A percentile compares a stretch with the other conserved stretches of the same genome.
Evolutionary conservation across 1,284 basidiomycete genomes (phyloP).

Genomic region (Vanrija pseudolonga): DNA sequence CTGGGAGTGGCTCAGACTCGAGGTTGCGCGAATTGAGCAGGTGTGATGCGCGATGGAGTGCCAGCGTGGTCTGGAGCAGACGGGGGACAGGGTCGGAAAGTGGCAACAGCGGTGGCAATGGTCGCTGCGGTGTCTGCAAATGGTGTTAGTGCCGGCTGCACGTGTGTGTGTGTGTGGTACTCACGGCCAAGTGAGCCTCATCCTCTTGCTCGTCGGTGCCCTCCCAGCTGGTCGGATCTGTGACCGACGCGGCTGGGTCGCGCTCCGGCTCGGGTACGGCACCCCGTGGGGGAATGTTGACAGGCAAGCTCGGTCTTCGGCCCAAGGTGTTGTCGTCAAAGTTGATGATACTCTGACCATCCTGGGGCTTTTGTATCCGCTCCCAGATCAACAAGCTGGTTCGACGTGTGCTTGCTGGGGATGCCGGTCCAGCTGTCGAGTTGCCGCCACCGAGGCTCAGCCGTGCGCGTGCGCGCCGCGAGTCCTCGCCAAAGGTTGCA

Average conservation of each 20-base stretch:
- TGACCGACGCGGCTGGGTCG: not conserved
- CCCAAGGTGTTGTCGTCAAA: not conserved
- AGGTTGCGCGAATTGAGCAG: constrained; percentile 44
- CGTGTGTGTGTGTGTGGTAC: too few species aligned
- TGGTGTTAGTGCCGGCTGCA: not conserved
- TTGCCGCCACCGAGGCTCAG: constrained; percentile 35
- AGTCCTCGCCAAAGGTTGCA: constrained; percentile 43
- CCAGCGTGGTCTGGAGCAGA: constrained; percentile 45
- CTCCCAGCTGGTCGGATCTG: constrained; percentile 17
- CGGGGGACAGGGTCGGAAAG: constrained; percentile 49
- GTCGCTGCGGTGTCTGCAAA: constrained; percentile 24
- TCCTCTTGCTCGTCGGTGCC: too few species aligned
- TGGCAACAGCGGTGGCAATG: constrained; percentile 46
- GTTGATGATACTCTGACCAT: not conserved
- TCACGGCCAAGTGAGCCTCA: too few species aligned
- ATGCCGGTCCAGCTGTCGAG: constrained; percentile 14
- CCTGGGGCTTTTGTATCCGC: constrained; percentile 19
- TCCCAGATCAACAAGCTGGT: constrained; percentile 43
- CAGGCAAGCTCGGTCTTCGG: constrained; percentile 13
- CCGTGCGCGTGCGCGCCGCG: constrained; percentile 37
- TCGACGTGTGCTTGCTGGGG: constrained; percentile 25
- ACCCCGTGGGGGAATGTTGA: constrained; percentile 8
- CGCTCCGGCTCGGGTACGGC: too few species aligned
- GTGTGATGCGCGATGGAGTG: constrained; percentile 47
- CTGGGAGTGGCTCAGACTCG: constrained; percentile 45